A percentile compares a stretch with the other conserved stretches of the same genome.
Evolutionary conservation across 345 rosid species (phyloP).

Genomic region (Eucalyptus coolabah): DNA sequence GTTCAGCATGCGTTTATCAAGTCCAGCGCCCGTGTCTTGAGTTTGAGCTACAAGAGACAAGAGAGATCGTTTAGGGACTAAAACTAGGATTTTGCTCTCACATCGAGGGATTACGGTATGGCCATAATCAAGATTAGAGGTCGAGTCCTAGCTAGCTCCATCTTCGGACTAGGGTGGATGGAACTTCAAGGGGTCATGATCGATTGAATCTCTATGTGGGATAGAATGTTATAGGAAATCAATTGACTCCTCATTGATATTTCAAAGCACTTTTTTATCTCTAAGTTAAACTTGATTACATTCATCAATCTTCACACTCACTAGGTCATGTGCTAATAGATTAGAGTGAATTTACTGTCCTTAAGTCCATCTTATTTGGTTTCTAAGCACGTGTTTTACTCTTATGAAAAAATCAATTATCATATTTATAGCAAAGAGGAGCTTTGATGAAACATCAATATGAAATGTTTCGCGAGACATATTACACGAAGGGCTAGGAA

Average conservation of each 20-base stretch:
- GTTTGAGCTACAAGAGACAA: background rate
- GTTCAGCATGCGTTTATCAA: background rate
- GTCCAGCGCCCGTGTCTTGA: background rate
- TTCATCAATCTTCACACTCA: background rate
- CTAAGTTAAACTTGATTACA: background rate
- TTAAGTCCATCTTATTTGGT: background rate
- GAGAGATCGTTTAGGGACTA: background rate
- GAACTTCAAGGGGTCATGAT: background rate
- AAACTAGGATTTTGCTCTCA: background rate
- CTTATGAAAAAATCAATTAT: no score
- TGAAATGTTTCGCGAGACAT: background rate
- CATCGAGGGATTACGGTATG: background rate
- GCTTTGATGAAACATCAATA: background rate
- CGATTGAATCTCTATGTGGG: background rate
- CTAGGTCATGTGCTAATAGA: background rate
- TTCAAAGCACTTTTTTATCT: background rate
- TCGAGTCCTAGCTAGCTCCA: background rate
- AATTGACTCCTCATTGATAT: fast-evolving
- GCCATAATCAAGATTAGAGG: background rate
- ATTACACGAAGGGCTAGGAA: background rate
- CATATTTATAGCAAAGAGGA: background rate
- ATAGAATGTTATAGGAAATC: background rate
- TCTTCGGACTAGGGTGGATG: background rate
- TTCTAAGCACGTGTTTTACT: no score
- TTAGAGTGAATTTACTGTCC: background rate